These are phyloP conservation scores for Vishniacozyma victoriae DNA, from an alignment of 768 basidiomycete genomes.

Conservation along the genomic window DNA sequence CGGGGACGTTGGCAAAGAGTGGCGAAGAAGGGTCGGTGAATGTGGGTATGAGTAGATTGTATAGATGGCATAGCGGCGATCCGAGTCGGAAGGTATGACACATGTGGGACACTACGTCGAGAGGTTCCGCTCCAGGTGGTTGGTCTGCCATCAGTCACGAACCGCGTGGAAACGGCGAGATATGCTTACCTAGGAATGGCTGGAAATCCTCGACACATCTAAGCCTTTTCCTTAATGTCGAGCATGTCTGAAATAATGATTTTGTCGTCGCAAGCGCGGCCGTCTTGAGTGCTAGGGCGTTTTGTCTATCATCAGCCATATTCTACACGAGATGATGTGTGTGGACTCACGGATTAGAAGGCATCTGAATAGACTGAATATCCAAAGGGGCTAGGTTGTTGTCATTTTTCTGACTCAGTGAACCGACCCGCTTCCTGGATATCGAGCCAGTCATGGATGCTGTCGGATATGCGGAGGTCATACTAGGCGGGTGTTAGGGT, in stretches of 20 bases:
- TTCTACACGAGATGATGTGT: neutral
- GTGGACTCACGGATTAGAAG: slow-evolving; percentile 34
- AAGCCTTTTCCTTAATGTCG: slow-evolving; percentile 30
- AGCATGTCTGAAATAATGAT: slow-evolving; percentile 42
- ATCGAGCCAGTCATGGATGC: slow-evolving; percentile 24
- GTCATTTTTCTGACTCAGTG: slow-evolving; percentile 24
- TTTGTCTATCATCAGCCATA: slow-evolving; percentile 23
- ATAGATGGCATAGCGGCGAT: slow-evolving; percentile 88
- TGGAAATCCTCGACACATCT: slow-evolving; percentile 38
- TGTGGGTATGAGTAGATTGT: slow-evolving; percentile 66
- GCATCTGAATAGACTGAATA: slow-evolving; percentile 40
- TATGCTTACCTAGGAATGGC: slow-evolving; percentile 35
- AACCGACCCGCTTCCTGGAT: slow-evolving; percentile 33
- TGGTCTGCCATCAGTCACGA: slow-evolving; percentile 16
- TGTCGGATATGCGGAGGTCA: no score
- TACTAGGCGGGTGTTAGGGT: slow-evolving; percentile 1
- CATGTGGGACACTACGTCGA: slow-evolving; percentile 85
- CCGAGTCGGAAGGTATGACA: slow-evolving; percentile 93
- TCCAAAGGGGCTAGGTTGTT: slow-evolving; percentile 28
- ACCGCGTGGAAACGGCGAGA: neutral
- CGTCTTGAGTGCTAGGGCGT: slow-evolving; percentile 45
- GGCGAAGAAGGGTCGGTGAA: slow-evolving; percentile 27
- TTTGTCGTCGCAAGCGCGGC: slow-evolving; percentile 39
- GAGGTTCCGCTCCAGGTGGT: slow-evolving; percentile 29
- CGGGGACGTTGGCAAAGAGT: slow-evolving; percentile 15